Conservation (phyloP, 441 rosid species). For the Brassica hybrid region DNA sequence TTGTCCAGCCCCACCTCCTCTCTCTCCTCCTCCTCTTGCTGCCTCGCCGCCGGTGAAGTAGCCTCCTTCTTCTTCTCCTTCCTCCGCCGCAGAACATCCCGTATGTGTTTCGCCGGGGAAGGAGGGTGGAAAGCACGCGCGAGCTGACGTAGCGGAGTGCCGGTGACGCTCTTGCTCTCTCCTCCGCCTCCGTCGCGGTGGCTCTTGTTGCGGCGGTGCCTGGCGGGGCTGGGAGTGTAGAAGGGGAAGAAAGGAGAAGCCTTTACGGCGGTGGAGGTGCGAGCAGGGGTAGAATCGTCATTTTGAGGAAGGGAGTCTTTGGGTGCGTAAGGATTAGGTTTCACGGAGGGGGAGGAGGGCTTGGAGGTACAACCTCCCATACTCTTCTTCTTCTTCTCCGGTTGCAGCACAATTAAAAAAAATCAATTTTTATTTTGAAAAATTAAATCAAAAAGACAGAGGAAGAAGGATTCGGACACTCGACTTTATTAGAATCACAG, state of each 20-base stretch:
- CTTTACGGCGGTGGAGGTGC: slow-evolving; percentile 42
- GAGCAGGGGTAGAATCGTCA: slow-evolving; percentile 43
- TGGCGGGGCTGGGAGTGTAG: too few species aligned
- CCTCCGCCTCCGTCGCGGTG: too few species aligned
- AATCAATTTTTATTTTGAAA: background rate
- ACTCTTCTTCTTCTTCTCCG: slow-evolving; percentile 14
- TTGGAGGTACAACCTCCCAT: slow-evolving; percentile 91
- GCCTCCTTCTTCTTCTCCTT: slow-evolving; percentile 51
- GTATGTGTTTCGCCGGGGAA: slow-evolving; percentile 93
- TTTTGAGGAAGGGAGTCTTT: slow-evolving; percentile 39
- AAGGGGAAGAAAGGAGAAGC: too few species aligned
- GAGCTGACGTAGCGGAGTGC: too few species aligned
- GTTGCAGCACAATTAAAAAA: background rate
- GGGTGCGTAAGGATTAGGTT: slow-evolving; percentile 72
- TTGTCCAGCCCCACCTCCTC: too few species aligned
- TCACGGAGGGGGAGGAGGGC: slow-evolving; percentile 55
- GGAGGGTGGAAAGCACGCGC: slow-evolving; percentile 82
- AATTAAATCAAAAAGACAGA: background rate
- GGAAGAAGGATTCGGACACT: slow-evolving; percentile 15
- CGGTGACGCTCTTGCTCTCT: too few species aligned
- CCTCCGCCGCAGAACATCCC: slow-evolving; percentile 65
- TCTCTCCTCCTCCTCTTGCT: slow-evolving; percentile 51
- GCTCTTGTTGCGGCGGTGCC: too few species aligned
- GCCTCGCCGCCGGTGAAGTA: slow-evolving; percentile 25
- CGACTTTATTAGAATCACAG: slow-evolving; percentile 39